These are phyloP conservation scores for Rutstroemia sp. DNA, from an alignment of 2,329 filamentous ascomycete species.

Conservation along the genomic window DNA sequence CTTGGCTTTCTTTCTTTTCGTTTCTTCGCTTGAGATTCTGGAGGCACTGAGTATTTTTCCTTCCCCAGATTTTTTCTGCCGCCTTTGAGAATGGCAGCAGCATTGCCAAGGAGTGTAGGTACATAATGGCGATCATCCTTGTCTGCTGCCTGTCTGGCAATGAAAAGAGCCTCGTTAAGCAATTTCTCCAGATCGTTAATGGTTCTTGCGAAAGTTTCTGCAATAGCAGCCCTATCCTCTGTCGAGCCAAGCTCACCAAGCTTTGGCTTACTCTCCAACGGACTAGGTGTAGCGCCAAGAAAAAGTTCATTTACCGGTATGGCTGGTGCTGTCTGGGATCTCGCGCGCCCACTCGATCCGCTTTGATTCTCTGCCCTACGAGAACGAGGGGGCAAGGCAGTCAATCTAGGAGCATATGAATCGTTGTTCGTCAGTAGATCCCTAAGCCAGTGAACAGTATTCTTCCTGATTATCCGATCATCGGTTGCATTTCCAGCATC, in stretches of 20 bases:
- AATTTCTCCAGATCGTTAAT: slow-evolving; percentile 31
- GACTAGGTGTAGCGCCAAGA: slow-evolving; percentile 10
- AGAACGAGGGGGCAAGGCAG: slow-evolving; percentile 22
- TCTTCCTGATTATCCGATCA: slow-evolving; percentile 14
- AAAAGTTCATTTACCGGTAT: slow-evolving; percentile 13
- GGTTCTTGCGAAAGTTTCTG: slow-evolving; percentile 28
- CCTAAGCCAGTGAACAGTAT: slow-evolving; percentile 25
- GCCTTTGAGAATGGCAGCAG: slow-evolving; percentile 20
- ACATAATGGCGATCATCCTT: slow-evolving; percentile 17
- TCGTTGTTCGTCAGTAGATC: slow-evolving; percentile 21
- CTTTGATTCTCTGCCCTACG: slow-evolving; percentile 9
- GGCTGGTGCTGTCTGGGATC: slow-evolving; percentile 12
- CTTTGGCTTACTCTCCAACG: slow-evolving; percentile 3
- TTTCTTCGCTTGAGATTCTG: neutral
- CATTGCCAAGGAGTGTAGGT: slow-evolving; percentile 18
- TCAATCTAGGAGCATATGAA: slow-evolving; percentile 24
- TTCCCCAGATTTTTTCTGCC: slow-evolving; percentile 12
- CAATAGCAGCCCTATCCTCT: slow-evolving; percentile 13
- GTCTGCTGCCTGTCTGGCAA: slow-evolving; percentile 30
- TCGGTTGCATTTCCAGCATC: slow-evolving; percentile 7
- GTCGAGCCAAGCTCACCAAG: slow-evolving; percentile 1
- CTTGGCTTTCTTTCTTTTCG: slow-evolving; percentile 10
- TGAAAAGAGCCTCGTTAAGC: slow-evolving; percentile 30
- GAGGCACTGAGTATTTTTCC: neutral
- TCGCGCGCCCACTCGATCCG: slow-evolving; percentile 1